Evolutionary conservation across 371 early-diverging fungal species (phyloP), one percentile per base, ranked within the genome.

Genomic region (Mucor saturninus): DNA sequence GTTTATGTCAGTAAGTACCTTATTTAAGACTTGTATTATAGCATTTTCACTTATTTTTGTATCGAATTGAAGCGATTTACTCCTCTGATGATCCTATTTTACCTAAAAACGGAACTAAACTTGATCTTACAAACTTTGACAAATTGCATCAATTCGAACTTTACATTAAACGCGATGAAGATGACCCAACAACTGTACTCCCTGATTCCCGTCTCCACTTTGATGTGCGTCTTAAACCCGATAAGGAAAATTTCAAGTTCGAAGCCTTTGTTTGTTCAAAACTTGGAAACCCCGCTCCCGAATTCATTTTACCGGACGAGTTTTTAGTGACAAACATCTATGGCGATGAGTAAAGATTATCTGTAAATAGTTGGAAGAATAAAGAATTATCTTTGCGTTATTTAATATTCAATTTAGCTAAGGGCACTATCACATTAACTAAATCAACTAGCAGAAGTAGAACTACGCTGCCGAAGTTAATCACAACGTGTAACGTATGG

Each of bases 131-230:
- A 15, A n/a, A 50, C 2, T 62, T 48, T 35, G 15, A 46, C 2
- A 62, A 56, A 29, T 56, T 62, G 28, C 63, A 62, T 32, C 63
- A 56, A 56, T 62, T 62, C 49, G 63, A 62, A 35, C 5, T 62
- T 8, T 55, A 56, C 9, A 26, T 62, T 0, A 55, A 56, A 10
- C 48, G 32, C 3, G 59, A 59, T 14, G n/a, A 32, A 38, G 54
- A 14, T 5, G 56, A 62, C 50, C 38, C 59, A 10, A 39, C 28
- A 39, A 49, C 37, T 8, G 30, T 39, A 13, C 9, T 29, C 6
- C 13, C 40, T 0, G 8, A 43, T 30, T 29, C 31, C 35, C 46
- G 57, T 4, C 48, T 56, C 1, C 32, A 56, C 10, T 62, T 62
- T 32, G 28, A 48, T 4, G 26, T 62, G 9, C 39, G 63, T 4